A percentile compares a stretch with the other conserved stretches of the same genome.
These are phyloP conservation scores for Eimeria falciformis DNA, from an alignment of 169 alveolate genomes.

Conservation along the genomic window DNA sequence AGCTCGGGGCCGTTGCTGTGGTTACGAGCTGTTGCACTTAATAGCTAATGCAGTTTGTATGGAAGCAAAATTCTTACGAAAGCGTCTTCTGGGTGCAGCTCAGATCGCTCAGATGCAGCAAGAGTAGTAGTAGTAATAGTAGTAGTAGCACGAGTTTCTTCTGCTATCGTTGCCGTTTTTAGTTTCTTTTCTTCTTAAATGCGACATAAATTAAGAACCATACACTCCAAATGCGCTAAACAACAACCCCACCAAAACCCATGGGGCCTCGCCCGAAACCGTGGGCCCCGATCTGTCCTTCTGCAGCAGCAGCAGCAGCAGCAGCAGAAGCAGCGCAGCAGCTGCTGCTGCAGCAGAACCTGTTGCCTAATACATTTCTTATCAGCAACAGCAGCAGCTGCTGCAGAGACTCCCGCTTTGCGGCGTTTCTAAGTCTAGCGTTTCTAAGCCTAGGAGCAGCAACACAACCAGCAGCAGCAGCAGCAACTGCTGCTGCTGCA, in stretches of 20 bases:
- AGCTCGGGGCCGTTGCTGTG: too few species aligned
- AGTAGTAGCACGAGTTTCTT: constrained; percentile 19
- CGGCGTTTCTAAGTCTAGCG: not conserved
- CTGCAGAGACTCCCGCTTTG: not conserved
- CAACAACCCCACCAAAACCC: not conserved
- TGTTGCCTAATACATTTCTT: not conserved
- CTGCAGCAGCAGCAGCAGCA: constrained; percentile 56
- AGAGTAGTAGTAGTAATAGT: too few species aligned
- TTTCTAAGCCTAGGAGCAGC: not conserved
- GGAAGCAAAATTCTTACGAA: too few species aligned
- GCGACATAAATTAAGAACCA: not conserved
- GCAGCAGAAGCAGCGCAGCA: constrained; percentile 40
- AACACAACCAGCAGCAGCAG: constrained; percentile 5
- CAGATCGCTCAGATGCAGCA: too few species aligned
- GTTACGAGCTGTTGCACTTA: too few species aligned
- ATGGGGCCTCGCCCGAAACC: constrained; percentile 5
- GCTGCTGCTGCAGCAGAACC: constrained; percentile 16
- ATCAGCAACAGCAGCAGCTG: too few species aligned
- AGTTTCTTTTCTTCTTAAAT: not conserved
- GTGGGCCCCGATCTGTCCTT: constrained; percentile 23
- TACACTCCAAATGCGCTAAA: not conserved
- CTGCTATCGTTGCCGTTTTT: not conserved
- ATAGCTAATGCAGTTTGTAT: too few species aligned
- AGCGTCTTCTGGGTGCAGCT: too few species aligned
- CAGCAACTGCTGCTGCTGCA: constrained; percentile 13